Conservation (phyloP, 2,329 filamentous ascomycete species). For the Ascocoryne sarcoides region DNA sequence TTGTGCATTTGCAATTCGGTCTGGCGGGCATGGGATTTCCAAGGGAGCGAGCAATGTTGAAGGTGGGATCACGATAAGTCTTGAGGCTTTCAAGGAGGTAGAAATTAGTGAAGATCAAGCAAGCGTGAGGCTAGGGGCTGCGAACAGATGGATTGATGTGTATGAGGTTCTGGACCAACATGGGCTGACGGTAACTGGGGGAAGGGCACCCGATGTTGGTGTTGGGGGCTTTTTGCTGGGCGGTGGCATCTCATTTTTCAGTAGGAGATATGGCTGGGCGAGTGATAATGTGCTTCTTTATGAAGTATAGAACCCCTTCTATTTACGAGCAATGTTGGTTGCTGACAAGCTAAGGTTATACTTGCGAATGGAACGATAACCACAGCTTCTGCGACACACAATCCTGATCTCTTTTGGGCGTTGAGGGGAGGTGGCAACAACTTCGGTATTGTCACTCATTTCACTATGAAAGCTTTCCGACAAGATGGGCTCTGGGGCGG, state of each 20-base stretch:
- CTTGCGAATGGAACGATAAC: constrained; percentile 40
- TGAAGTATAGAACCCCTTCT: constrained; percentile 13
- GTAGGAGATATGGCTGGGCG: constrained; percentile 12
- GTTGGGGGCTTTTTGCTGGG: constrained; percentile 17
- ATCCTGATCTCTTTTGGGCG: constrained; percentile 41
- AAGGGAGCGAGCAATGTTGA: constrained; percentile 43
- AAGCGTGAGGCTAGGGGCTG: constrained; percentile 28
- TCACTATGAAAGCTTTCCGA: constrained; percentile 5
- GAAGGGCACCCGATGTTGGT: constrained; percentile 24
- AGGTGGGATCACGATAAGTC: constrained; percentile 41
- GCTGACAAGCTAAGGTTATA: too few relatives aligned
- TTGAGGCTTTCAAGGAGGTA: constrained; percentile 26
- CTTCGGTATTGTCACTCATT: constrained; percentile 34
- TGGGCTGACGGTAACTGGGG: constrained; percentile 30
- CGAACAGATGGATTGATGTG: constrained; percentile 32
- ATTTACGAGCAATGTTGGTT: too few relatives aligned
- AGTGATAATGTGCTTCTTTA: constrained; percentile 16
- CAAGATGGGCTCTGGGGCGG: constrained; percentile 18
- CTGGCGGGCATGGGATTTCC: constrained; percentile 16
- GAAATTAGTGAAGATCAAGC: constrained; percentile 22
- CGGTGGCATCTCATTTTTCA: constrained; percentile 22
- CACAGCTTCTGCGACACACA: constrained; percentile 32
- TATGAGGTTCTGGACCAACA: constrained; percentile 29
- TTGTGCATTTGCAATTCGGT: constrained; percentile 18
- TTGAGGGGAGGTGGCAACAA: constrained; percentile 25